A percentile compares a stretch with the other conserved stretches of the same genome.
Conservation (phyloP, 352 stramenopile genomes). For the Blastocystis sp. region DNA sequence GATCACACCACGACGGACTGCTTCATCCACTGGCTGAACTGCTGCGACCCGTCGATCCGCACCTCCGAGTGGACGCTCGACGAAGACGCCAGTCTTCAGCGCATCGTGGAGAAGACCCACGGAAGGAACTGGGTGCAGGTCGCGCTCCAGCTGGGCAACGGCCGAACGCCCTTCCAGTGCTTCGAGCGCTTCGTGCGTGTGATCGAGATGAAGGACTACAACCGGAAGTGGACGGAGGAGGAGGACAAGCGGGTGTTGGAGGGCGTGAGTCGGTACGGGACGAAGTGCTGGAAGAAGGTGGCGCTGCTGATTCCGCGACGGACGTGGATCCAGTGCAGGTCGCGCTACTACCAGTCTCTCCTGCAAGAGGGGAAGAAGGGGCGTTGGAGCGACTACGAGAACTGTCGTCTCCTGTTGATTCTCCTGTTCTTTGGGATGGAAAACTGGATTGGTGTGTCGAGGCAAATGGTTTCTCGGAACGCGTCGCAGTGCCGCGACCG, state of each 20-base stretch:
- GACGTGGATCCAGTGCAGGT: slow-evolving; percentile 63
- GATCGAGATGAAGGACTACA: slow-evolving; percentile 34
- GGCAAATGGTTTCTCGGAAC: slow-evolving; percentile 52
- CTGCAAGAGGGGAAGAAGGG: slow-evolving; percentile 35
- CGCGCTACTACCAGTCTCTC: slow-evolving; percentile 65
- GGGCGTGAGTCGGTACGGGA: slow-evolving; percentile 27
- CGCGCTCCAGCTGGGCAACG: slow-evolving; percentile 22
- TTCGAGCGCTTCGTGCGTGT: slow-evolving; percentile 48
- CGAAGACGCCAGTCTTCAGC: neutral
- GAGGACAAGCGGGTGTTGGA: slow-evolving; percentile 60
- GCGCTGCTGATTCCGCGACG: neutral
- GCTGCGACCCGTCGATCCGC: slow-evolving; percentile 63
- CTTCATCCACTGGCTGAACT: slow-evolving; percentile 73
- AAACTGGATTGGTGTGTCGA: slow-evolving; percentile 31
- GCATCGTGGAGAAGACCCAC: neutral
- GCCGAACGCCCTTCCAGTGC: slow-evolving; percentile 48
- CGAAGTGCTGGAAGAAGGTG: slow-evolving; percentile 61
- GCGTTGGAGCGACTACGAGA: slow-evolving; percentile 57
- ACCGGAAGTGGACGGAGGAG: slow-evolving; percentile 48
- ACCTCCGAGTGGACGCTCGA: slow-evolving; percentile 14
- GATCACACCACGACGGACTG: slow-evolving; percentile 38
- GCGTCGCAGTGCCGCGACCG: slow-evolving; percentile 48
- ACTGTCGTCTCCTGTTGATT: slow-evolving; percentile 17
- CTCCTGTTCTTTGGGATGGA: slow-evolving; percentile 35
- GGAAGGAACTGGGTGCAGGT: slow-evolving; percentile 30